Evolutionary conservation across 352 stramenopile genomes (phyloP), one percentile per base, ranked within the genome.

Genomic region (Globisporangium cystogenes): DNA sequence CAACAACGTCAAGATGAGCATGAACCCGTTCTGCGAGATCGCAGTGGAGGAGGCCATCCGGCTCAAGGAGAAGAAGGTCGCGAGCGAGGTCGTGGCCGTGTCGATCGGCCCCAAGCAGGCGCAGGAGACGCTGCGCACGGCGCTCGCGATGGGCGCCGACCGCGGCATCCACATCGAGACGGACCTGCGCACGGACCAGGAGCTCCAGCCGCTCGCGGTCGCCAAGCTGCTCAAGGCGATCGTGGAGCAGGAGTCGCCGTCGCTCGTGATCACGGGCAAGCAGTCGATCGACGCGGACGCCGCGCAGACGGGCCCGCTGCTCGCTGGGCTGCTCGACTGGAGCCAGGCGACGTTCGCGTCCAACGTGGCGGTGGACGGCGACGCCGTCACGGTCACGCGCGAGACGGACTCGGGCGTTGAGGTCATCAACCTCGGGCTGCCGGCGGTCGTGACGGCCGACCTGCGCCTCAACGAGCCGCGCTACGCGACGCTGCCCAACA

Each of bases 21-120:
- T 99, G 91, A 99, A 99, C 80, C 97, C 97, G 23, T 99, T 99
- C 78, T 99, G 97, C 69, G 97, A 98, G 66, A 98, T 98, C 66
- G 95, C 95, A 23, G 83, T 98, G 14, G 96, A 99, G 76, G 96
- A 99, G 68, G 96, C 96, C 27, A 96, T 99, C 60, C 95, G 95
- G 31, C 80, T 99, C 55, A 99, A 99, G 76, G 96, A 99, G 76
- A 93, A 96, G 71, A 99, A 99, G 72, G 55, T 89, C 35, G 96
- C 90, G 31, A 83, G 70, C 15, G 96, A 99, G 67, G 75, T 99
- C 24, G 76, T 99, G 24, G 97, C 94, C 11, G 90, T 99, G 26
- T 98, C 90, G 26, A 97, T 99, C 61, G 97, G 97, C 39, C 93
- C 96, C 18, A 99, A 99, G 72, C 86, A 98, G 60, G 91, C 89